Percentiles rank a stretch among this genome's conserved stretches.
Conservation (phyloP, 1,284 basidiomycete genomes). For the Lentinula novae-zelandiae region DNA sequence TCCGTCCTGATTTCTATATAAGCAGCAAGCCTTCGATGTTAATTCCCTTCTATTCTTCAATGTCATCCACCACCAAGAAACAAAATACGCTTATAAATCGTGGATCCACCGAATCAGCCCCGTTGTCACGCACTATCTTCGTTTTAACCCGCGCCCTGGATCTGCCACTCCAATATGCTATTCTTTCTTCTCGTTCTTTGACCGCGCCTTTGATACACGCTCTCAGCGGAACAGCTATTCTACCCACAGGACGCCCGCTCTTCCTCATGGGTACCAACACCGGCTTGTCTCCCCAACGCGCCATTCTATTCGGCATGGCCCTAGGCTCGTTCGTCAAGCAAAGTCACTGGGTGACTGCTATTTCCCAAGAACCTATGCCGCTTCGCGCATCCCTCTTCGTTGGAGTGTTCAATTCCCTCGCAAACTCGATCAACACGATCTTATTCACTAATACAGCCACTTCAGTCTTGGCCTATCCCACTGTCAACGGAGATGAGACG, state of each 20-base stretch:
- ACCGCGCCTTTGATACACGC: slow-evolving; percentile 1
- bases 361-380: slow-evolving; percentile 3
- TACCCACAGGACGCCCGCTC: background rate
- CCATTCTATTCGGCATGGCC: slow-evolving; percentile 9
- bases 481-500: background rate
- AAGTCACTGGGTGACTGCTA: background rate
- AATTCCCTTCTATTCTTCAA: no score
- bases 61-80: no score
- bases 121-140: background rate
- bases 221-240: background rate
- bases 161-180: slow-evolving; percentile 9
- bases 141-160: slow-evolving; percentile 2
- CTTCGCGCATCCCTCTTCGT: background rate
- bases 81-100: background rate
- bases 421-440: slow-evolving; percentile 2
- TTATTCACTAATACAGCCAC: slow-evolving; percentile 5
- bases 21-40: no score
- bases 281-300: slow-evolving; percentile 8
- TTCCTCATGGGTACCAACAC: background rate
- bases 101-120: background rate
- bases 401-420: background rate
- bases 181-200: slow-evolving; percentile 4
- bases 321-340: slow-evolving; percentile 8
- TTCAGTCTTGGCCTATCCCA: background rate
- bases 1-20: no score